Conservation (phyloP, 2,329 filamentous ascomycete genomes). For the Colletotrichum gigasporum region DNA sequence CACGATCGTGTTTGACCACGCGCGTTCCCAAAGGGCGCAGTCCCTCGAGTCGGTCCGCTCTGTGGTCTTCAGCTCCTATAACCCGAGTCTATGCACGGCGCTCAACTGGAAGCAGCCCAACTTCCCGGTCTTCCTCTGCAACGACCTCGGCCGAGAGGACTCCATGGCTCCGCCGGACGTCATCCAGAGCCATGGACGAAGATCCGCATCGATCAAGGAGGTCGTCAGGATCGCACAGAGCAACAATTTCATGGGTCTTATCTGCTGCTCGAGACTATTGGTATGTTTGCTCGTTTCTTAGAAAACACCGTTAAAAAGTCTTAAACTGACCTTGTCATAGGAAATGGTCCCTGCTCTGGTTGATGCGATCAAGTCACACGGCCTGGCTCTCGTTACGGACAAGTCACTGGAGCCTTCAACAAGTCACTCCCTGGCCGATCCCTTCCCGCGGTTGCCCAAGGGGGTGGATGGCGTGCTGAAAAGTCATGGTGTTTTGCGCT, state of each 20-base stretch:
- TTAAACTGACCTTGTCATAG: slow-evolving; percentile 59
- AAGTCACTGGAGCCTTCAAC: slow-evolving; percentile 69
- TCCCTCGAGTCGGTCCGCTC: slow-evolving; percentile 81
- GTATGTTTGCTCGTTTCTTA: slow-evolving; percentile 66
- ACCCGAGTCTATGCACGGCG: slow-evolving; percentile 87
- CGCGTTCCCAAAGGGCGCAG: slow-evolving; percentile 70
- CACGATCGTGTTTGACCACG: slow-evolving; percentile 89
- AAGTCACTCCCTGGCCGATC: slow-evolving; percentile 54
- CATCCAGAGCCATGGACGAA: slow-evolving; percentile 69
- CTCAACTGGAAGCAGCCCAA: slow-evolving; percentile 99
- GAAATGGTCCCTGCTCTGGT: slow-evolving; percentile 93
- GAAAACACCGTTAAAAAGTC: too few relatives aligned
- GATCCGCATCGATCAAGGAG: slow-evolving; percentile 90
- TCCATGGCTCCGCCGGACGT: slow-evolving; percentile 47
- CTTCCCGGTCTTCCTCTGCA: slow-evolving; percentile 95
- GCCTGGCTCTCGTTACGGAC: slow-evolving; percentile 90
- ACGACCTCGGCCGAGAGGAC: slow-evolving; percentile 80
- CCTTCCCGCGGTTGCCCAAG: slow-evolving; percentile 72
- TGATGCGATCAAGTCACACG: slow-evolving; percentile 93
- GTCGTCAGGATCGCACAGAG: slow-evolving; percentile 90
- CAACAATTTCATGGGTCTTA: slow-evolving; percentile 98
- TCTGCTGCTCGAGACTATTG: slow-evolving; percentile 87
- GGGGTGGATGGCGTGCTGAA: slow-evolving; percentile 90
- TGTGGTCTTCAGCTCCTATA: slow-evolving; percentile 94
- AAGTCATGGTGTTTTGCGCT: slow-evolving; percentile 86